Evolutionary conservation across 495 filamentous ascomycete genomes (phyloP).

Genomic region (Podospora didyma): DNA sequence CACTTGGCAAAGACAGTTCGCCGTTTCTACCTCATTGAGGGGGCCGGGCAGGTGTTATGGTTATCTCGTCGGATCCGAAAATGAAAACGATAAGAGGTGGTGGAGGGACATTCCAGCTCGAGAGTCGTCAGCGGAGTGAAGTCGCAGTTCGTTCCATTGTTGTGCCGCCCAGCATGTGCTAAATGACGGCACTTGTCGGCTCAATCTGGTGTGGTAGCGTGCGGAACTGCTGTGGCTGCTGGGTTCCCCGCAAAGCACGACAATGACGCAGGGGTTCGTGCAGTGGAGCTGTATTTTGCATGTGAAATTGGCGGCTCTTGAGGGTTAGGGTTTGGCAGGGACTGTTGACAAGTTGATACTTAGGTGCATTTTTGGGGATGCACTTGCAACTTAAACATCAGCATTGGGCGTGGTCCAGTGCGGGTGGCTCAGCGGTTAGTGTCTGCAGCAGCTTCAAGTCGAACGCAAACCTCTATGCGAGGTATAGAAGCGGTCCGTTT

Average conservation of each 20-base stretch:
- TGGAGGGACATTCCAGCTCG: too few relatives aligned
- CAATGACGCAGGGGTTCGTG: conserved; percentile 8
- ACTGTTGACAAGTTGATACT: too few relatives aligned
- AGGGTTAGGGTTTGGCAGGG: not conserved
- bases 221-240: conserved; percentile 1
- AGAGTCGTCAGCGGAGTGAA: too few relatives aligned
- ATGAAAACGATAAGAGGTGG: not conserved
- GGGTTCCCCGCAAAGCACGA: conserved; percentile 9
- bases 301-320: conserved; percentile 1
- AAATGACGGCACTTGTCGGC: conserved; percentile 24
- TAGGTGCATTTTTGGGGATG: too few relatives aligned
- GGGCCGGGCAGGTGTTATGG: not conserved
- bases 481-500: too few relatives aligned
- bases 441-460: too few relatives aligned
- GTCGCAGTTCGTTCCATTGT: not conserved
- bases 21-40: conserved; percentile 12
- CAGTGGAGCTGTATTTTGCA: not conserved
- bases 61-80: not conserved
- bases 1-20: conserved; percentile 7
- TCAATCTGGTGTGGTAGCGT: conserved; percentile 8
- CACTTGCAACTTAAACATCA: too few relatives aligned
- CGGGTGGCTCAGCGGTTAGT: too few relatives aligned
- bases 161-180: not conserved
- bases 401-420: too few relatives aligned
- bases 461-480: too few relatives aligned